A percentile compares a stretch with the other conserved stretches of the same genome.
Evolutionary conservation across 169 alveolate genomes (phyloP).

Genomic region (Plasmodium knowlesi): DNA sequence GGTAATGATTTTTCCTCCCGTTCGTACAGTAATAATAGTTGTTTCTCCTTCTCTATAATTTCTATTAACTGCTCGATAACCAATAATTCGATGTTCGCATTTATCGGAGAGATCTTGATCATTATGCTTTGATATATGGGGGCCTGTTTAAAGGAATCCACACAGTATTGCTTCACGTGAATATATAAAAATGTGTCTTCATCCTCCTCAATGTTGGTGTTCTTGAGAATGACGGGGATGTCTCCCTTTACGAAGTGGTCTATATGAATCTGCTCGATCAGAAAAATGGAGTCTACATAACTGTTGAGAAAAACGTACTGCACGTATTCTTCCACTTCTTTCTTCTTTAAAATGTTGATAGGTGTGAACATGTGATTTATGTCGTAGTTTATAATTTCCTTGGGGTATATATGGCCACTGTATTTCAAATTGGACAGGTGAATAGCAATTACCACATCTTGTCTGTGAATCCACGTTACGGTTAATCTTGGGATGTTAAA

Average conservation of each 20-base stretch:
- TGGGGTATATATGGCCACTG: conserved; percentile 73
- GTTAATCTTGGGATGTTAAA: conserved; percentile 82
- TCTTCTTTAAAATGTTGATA: conserved; percentile 40
- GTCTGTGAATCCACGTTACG: conserved; percentile 80
- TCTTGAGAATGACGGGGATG: conserved; percentile 90
- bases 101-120: conserved; percentile 85
- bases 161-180: conserved; percentile 79
- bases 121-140: conserved; percentile 87
- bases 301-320: conserved; percentile 66
- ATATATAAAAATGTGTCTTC: conserved; percentile 88
- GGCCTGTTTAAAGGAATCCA: conserved; percentile 79
- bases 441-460: conserved; percentile 81
- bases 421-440: conserved; percentile 77
- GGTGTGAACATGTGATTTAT: conserved; percentile 40
- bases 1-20: conserved; percentile 59
- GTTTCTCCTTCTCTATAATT: conserved; percentile 85
- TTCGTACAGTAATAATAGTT: conserved; percentile 68
- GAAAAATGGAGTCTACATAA: conserved; percentile 75
- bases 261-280: conserved; percentile 83
- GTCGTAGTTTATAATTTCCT: conserved; percentile 47
- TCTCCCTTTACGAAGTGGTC: conserved; percentile 92
- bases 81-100: conserved; percentile 89
- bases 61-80: conserved; percentile 90
- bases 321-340: conserved; percentile 54
- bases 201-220: conserved; percentile 81